These are phyloP conservation scores for Fusarium compactum DNA, from an alignment of 2,329 filamentous ascomycete genomes.

Conservation along the genomic window DNA sequence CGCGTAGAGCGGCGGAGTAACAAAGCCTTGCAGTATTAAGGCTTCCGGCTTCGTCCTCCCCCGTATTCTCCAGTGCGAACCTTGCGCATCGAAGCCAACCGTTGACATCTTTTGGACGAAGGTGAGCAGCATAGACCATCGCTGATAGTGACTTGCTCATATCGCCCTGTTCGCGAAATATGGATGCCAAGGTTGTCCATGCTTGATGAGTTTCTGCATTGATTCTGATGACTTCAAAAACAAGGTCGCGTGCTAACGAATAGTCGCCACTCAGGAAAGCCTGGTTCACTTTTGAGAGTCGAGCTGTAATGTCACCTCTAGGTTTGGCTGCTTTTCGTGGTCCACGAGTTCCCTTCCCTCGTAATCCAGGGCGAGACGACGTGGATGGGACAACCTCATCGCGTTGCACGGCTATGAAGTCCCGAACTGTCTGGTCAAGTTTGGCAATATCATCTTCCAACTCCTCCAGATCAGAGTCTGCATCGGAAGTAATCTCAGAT, in stretches of 20 bases:
- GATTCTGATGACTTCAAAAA: slow-evolving; percentile 74
- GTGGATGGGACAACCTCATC: slow-evolving; percentile 42
- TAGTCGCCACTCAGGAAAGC: slow-evolving; percentile 74
- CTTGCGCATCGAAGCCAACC: slow-evolving; percentile 71
- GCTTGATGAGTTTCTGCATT: slow-evolving; percentile 75
- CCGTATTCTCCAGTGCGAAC: slow-evolving; percentile 65
- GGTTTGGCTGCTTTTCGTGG: slow-evolving; percentile 74
- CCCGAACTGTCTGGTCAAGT: slow-evolving; percentile 57
- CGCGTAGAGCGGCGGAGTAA: slow-evolving; percentile 69
- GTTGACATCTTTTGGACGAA: slow-evolving; percentile 69
- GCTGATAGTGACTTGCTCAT: slow-evolving; percentile 68
- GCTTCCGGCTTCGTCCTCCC: slow-evolving; percentile 61
- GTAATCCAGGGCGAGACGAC: slow-evolving; percentile 36
- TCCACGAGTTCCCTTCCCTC: slow-evolving; percentile 55
- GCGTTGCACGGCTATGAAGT: slow-evolving; percentile 56
- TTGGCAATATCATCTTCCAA: slow-evolving; percentile 59
- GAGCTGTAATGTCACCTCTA: slow-evolving; percentile 76
- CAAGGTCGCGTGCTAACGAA: slow-evolving; percentile 67
- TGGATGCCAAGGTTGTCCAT: slow-evolving; percentile 71
- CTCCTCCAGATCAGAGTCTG: slow-evolving; percentile 60
- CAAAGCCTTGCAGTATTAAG: slow-evolving; percentile 68
- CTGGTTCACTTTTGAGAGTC: slow-evolving; percentile 74
- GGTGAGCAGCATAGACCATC: slow-evolving; percentile 71
- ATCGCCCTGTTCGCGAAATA: slow-evolving; percentile 71
- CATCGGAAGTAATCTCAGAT: slow-evolving; percentile 52